Percentiles rank a stretch among this genome's conserved stretches.
Conservation (phyloP, 495 filamentous ascomycete genomes). For the Annulohypoxylon moriforme region DNA sequence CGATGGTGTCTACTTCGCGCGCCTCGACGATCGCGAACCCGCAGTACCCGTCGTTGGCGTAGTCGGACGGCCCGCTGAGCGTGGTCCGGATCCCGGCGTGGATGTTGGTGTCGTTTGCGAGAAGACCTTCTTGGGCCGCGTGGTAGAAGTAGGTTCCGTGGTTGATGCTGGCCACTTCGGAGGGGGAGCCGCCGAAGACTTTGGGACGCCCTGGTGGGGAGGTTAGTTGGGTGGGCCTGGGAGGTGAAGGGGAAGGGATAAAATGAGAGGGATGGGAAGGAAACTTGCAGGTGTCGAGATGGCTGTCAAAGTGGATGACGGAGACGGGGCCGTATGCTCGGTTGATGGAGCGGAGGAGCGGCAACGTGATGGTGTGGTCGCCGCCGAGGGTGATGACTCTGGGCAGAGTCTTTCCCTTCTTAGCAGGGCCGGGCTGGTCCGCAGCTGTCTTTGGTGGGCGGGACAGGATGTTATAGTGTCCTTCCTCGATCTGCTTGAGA, state of each 20-base stretch:
- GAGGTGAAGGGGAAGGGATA: slow-evolving; percentile 65
- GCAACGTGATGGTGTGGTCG: slow-evolving; percentile 85
- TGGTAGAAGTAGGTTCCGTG: slow-evolving; percentile 91
- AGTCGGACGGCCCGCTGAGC: slow-evolving; percentile 77
- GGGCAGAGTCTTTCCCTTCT: slow-evolving; percentile 63
- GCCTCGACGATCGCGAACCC: slow-evolving; percentile 77
- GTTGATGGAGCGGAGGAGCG: slow-evolving; percentile 80
- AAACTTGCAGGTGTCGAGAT: slow-evolving; percentile 82
- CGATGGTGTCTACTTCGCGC: slow-evolving; percentile 77
- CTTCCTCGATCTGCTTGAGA: slow-evolving; percentile 81
- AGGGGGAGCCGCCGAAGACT: slow-evolving; percentile 67
- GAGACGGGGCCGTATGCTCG: slow-evolving; percentile 82
- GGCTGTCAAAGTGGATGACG: slow-evolving; percentile 87
- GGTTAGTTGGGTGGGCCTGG: slow-evolving; percentile 26
- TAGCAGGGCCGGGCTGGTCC: slow-evolving; percentile 59
- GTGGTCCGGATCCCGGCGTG: slow-evolving; percentile 84
- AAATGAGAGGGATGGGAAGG: slow-evolving; percentile 71
- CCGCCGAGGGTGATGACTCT: slow-evolving; percentile 83
- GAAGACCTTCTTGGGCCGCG: slow-evolving; percentile 78
- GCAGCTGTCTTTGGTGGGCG: slow-evolving; percentile 62
- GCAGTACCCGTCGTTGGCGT: slow-evolving; percentile 72
- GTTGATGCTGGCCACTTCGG: slow-evolving; percentile 74
- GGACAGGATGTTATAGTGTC: slow-evolving; percentile 65
- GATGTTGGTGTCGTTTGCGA: slow-evolving; percentile 74
- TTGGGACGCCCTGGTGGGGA: slow-evolving; percentile 72